Evolutionary conservation across 2,329 filamentous ascomycete genomes (phyloP).

Genomic region (Colletotrichum sp.): DNA sequence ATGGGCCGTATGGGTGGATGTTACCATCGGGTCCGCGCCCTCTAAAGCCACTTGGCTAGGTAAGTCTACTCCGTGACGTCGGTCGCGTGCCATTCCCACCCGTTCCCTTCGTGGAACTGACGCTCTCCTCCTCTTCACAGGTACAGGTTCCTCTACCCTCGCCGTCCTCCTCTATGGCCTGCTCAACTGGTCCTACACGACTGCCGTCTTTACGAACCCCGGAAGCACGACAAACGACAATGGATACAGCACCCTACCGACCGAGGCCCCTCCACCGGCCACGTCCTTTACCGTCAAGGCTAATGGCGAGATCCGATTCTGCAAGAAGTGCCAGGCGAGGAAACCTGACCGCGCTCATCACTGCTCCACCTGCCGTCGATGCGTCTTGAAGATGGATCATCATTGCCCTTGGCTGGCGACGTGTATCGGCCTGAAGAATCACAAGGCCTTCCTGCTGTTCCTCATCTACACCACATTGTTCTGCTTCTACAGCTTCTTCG

Average conservation of each 20-base stretch:
- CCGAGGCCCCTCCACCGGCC: conserved; percentile 63
- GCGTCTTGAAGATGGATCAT: conserved; percentile 99
- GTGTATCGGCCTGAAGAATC: conserved; percentile 91
- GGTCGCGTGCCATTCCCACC: not conserved
- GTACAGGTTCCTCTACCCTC: conserved; percentile 61
- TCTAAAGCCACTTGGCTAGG: conserved; percentile 62
- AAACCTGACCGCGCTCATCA: conserved; percentile 98
- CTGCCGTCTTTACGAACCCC: conserved; percentile 90
- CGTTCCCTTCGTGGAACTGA: conserved; percentile 18
- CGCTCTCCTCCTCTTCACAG: conserved; percentile 38
- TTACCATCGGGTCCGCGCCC: conserved; percentile 69
- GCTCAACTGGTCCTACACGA: conserved; percentile 88
- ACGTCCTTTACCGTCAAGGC: conserved; percentile 92
- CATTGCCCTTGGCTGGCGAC: conserved; percentile 98
- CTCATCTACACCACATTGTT: conserved; percentile 88
- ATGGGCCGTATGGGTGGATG: conserved; percentile 91
- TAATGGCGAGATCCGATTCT: conserved; percentile 85
- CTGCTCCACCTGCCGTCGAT: conserved; percentile 92
- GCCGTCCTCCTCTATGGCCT: conserved; percentile 77
- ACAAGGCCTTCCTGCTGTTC: conserved; percentile 94
- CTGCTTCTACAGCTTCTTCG: conserved; percentile 80
- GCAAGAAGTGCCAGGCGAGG: conserved; percentile 94
- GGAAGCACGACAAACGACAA: conserved; percentile 70
- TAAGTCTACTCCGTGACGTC: conserved; percentile 35
- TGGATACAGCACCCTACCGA: conserved; percentile 83